Base-by-base conservation (phyloP, 202 grass and related monocot species). In the Carex arenaria region DNA sequence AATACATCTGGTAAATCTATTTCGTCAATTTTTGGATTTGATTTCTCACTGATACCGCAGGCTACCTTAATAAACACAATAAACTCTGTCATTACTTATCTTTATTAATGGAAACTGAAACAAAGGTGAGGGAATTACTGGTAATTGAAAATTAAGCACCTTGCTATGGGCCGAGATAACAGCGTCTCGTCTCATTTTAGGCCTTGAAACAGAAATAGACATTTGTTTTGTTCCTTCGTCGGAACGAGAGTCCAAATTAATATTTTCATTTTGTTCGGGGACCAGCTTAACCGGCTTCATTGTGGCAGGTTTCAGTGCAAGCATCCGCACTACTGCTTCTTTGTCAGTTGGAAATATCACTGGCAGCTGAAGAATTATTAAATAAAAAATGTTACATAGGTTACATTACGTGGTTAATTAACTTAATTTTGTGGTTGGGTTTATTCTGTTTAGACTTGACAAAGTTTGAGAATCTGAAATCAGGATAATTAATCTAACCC, bases 111-210 rank as follows among this genome's bases (percentile, higher is more conserved):
- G 36, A 81, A 67, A 80, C 14, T n/a, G 38, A 59, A 56, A 72
- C 28, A 0, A 4, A 17, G 23, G 15, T 47, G 20, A 81, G 45
- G 34, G 40, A 42, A 42, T 42, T 42, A 49, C 18, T 72, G 22
- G 17, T 30, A 62, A 10, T 38, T 64, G 31, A 34, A 5, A 71
- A 26, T 26, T 26, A 26, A 66, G 1, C 28, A 94, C 94, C 92
- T 98, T 95, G 30, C 93, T 93, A 62, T 89, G 87, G 17, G 89
- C 93, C 5, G 89, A 81, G 26, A 95, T 91, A 66, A 93, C 88
- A 3, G 88, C 63, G 65, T 93, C 85, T 19, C 66, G 83, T 78
- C 89, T 69, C 31, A 79, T 87, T 30, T 81, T 80, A 10, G 63
- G 59, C 57, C 57, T 91, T 71, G 65, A 61, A 76, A 2, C 72